A percentile compares a stretch with the other conserved stretches of the same genome.
Conservation (phyloP, 306 rosid genomes). For the Albizia julibrissin region DNA sequence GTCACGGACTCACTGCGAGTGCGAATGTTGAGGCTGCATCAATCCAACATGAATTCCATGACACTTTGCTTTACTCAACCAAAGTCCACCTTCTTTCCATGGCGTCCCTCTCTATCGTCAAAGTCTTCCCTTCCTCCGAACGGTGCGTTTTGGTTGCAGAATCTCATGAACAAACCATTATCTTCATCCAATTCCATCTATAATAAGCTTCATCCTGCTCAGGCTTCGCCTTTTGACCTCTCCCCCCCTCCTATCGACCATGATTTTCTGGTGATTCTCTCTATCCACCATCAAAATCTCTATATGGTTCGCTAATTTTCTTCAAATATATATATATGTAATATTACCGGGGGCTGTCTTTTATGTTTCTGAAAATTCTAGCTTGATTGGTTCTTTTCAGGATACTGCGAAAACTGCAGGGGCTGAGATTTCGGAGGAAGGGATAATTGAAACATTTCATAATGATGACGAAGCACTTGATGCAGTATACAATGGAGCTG, state of each 20-base stretch:
- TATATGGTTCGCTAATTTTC: not conserved
- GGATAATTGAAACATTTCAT: conserved; percentile 66
- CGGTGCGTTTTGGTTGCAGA: conserved; percentile 25
- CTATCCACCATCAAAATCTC: not conserved
- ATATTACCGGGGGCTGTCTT: not conserved
- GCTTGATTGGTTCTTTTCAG: conserved; percentile 43
- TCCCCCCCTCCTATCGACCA: conserved; percentile 94
- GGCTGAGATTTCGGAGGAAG: conserved; percentile 64
- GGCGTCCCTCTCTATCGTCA: conserved; percentile 23
- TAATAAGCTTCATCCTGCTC: not conserved
- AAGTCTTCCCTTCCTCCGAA: conserved; percentile 27
- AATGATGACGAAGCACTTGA: conserved; percentile 81
- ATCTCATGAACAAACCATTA: not conserved
- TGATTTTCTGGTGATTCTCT: conserved; percentile 62
- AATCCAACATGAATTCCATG: conserved; percentile 29
- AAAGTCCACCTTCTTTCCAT: conserved; percentile 19
- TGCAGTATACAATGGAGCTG: conserved; percentile 65
- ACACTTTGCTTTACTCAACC: not conserved
- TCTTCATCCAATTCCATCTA: conserved; percentile 19
- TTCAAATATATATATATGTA: not conserved
- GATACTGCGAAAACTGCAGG: conserved; percentile 59
- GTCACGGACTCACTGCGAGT: not conserved
- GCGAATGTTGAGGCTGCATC: not conserved
- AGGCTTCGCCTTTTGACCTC: conserved; percentile 62
- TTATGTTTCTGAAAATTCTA: not conserved